Evolutionary conservation across 2,329 filamentous ascomycete species (phyloP).

Genomic region (Paecilomyces fulvus): DNA sequence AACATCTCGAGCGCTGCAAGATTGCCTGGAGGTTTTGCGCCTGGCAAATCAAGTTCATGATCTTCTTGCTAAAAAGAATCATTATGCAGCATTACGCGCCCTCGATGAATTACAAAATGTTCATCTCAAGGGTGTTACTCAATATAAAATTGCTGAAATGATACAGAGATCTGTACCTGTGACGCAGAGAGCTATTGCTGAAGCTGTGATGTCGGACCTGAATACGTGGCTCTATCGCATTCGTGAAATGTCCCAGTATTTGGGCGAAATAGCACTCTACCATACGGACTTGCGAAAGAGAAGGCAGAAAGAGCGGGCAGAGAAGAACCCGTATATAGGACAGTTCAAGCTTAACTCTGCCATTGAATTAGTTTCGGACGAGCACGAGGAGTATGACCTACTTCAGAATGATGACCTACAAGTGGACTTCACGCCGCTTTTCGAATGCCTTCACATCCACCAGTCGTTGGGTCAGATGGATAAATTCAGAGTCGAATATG

Average conservation of each 20-base stretch:
- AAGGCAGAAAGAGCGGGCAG: slow-evolving; percentile 73
- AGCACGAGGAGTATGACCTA: slow-evolving; percentile 91
- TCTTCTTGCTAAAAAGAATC: slow-evolving; percentile 81
- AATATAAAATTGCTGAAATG: slow-evolving; percentile 89
- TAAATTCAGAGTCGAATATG: slow-evolving; percentile 83
- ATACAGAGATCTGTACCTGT: slow-evolving; percentile 93
- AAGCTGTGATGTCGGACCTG: slow-evolving; percentile 92
- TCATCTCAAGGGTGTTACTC: slow-evolving; percentile 85
- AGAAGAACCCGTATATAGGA: slow-evolving; percentile 63
- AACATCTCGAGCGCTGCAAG: slow-evolving; percentile 75
- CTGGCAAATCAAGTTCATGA: slow-evolving; percentile 94
- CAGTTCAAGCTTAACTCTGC: slow-evolving; percentile 92
- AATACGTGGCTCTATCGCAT: slow-evolving; percentile 97
- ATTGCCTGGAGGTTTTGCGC: slow-evolving; percentile 84
- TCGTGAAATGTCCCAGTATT: slow-evolving; percentile 87
- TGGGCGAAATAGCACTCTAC: slow-evolving; percentile 94
- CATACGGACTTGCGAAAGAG: slow-evolving; percentile 82
- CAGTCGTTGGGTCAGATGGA: slow-evolving; percentile 88
- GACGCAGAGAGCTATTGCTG: slow-evolving; percentile 85
- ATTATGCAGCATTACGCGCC: slow-evolving; percentile 88
- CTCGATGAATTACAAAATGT: slow-evolving; percentile 95
- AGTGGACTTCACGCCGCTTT: slow-evolving; percentile 88
- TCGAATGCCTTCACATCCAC: slow-evolving; percentile 93
- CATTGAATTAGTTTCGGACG: slow-evolving; percentile 90
- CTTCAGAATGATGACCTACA: slow-evolving; percentile 91